These are phyloP conservation scores for Dactylellina drechsleri DNA, from an alignment of 2,329 filamentous ascomycete genomes.

Conservation along the genomic window DNA sequence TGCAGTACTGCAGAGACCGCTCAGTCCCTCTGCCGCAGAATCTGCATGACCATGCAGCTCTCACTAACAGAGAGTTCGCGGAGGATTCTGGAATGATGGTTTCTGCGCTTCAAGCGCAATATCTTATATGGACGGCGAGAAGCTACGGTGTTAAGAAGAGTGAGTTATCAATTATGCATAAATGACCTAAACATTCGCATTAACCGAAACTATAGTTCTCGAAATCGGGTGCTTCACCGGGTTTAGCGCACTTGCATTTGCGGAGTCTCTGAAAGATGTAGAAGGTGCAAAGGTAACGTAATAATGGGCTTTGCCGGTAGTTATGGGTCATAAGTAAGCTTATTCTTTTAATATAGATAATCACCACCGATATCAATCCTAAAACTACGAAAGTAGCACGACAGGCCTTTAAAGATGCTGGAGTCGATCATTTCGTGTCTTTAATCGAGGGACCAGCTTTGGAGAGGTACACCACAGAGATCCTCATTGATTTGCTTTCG, in stretches of 20 bases:
- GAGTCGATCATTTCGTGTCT: slow-evolving; percentile 41
- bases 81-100: slow-evolving; percentile 57
- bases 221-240: slow-evolving; percentile 61
- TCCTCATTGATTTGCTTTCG: not conserved
- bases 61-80: slow-evolving; percentile 48
- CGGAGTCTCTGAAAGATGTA: slow-evolving; percentile 59
- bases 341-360: slow-evolving; percentile 30
- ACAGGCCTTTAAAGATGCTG: slow-evolving; percentile 52
- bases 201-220: slow-evolving; percentile 57
- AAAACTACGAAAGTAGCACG: slow-evolving; percentile 30
- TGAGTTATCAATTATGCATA: not conserved
- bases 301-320: not conserved
- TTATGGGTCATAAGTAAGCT: not conserved
- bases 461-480: slow-evolving; percentile 26
- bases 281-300: slow-evolving; percentile 56
- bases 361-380: slow-evolving; percentile 54
- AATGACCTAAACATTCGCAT: not conserved
- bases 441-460: slow-evolving; percentile 49
- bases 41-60: slow-evolving; percentile 53
- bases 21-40: slow-evolving; percentile 54
- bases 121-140: slow-evolving; percentile 56
- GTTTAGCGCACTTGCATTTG: slow-evolving; percentile 60
- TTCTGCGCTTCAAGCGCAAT: slow-evolving; percentile 56
- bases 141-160: slow-evolving; percentile 52
- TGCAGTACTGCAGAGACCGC: slow-evolving; percentile 56